A percentile compares a stretch with the other conserved stretches of the same genome.
Conservation (phyloP, 176 grass and related monocot species). For the Hordeum marinum region DNA sequence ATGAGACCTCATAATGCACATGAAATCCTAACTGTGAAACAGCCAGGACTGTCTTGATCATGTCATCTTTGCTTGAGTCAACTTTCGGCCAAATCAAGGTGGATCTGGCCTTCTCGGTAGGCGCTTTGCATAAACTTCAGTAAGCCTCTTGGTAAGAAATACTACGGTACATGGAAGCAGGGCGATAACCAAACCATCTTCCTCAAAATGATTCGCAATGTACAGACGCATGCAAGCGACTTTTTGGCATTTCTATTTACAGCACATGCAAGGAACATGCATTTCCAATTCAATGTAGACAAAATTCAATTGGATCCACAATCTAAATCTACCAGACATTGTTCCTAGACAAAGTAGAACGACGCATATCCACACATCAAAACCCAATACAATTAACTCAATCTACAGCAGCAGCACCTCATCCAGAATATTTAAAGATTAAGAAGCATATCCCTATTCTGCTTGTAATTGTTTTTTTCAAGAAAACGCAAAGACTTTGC, state of each 20-base stretch:
- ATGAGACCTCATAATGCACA: not conserved
- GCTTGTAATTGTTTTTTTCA: too few relatives aligned
- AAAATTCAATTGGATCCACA: not conserved
- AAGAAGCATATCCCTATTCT: not conserved
- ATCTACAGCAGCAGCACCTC: not conserved
- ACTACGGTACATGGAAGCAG: not conserved
- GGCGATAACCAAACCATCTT: not conserved
- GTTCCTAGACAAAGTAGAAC: not conserved
- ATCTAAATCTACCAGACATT: not conserved
- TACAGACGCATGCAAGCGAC: slow-evolving; percentile 6
- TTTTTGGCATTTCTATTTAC: not conserved
- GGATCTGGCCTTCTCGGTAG: not conserved
- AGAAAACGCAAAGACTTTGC: too few relatives aligned
- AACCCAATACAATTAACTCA: not conserved
- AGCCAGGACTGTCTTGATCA: not conserved
- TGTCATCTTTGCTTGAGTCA: not conserved
- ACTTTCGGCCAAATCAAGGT: not conserved
- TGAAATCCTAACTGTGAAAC: not conserved
- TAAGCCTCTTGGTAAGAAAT: not conserved
- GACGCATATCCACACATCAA: not conserved
- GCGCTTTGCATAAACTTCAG: not conserved
- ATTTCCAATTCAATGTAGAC: slow-evolving; percentile 18
- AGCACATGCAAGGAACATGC: not conserved
- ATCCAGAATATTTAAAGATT: not conserved
- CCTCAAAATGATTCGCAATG: not conserved